Evolutionary conservation across 2,329 filamentous ascomycete species (phyloP).

Genomic region (Myriosclerotinia duriaeana): DNA sequence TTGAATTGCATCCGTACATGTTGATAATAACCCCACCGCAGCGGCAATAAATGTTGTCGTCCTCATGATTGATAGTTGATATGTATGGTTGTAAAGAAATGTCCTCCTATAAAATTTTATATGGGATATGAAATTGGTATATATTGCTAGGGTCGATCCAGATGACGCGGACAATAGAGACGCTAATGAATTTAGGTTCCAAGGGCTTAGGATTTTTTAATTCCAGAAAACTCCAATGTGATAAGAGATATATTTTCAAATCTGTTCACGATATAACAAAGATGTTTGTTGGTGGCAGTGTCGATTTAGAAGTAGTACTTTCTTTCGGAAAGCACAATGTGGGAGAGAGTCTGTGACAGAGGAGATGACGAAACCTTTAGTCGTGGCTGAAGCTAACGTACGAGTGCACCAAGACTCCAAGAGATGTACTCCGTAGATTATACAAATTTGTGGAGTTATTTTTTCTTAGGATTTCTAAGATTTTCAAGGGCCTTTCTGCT

Average conservation of each 20-base stretch:
- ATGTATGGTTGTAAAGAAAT: not conserved
- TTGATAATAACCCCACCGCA: constrained; percentile 35
- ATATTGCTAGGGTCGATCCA: constrained; percentile 18
- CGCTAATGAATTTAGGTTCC: constrained; percentile 26
- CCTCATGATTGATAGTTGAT: constrained; percentile 34
- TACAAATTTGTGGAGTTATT: constrained; percentile 9
- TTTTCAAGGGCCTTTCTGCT: constrained; percentile 16
- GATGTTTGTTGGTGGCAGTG: not conserved
- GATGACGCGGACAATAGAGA: constrained; percentile 30
- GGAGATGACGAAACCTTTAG: constrained; percentile 5
- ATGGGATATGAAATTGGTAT: constrained; percentile 11
- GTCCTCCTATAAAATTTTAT: constrained; percentile 13
- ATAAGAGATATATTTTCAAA: not conserved
- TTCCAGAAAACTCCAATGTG: not conserved
- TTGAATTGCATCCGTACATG: constrained; percentile 35
- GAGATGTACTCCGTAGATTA: not conserved
- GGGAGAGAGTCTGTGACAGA: constrained; percentile 1
- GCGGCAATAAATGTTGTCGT: constrained; percentile 32
- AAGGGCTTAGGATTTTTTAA: constrained; percentile 10
- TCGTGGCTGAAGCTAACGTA: constrained; percentile 6
- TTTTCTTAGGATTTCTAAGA: constrained; percentile 19
- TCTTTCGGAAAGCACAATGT: constrained; percentile 6
- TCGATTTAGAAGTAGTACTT: not conserved
- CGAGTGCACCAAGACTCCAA: not conserved
- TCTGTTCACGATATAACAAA: not conserved